These are phyloP conservation scores for Rhododendron griersonianum DNA, from an alignment of 148 eudicot species.

Conservation along the genomic window DNA sequence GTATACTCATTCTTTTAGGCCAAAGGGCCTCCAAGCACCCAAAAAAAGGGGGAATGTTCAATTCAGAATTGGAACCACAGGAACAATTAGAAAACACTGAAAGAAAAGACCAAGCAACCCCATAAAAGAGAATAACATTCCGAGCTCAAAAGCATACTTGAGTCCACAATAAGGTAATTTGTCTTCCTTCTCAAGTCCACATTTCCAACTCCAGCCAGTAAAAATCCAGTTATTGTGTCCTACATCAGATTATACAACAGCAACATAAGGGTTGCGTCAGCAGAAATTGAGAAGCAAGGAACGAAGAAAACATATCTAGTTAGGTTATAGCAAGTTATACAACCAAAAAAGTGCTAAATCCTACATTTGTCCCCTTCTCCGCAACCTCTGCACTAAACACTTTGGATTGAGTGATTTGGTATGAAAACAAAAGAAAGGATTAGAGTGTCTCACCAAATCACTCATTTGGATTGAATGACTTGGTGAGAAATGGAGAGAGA, in stretches of 20 bases:
- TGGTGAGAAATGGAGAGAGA: not conserved
- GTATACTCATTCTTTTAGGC: not conserved
- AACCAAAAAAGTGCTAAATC: not conserved
- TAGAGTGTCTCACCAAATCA: not conserved
- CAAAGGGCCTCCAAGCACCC: not conserved
- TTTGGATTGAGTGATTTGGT: not conserved
- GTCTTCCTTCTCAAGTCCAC: slow-evolving; percentile 96
- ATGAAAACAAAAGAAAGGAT: not conserved
- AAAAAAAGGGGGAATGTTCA: not conserved
- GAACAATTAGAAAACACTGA: not conserved
- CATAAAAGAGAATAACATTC: not conserved
- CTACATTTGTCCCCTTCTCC: not conserved
- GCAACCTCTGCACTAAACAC: not conserved
- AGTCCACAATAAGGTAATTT: slow-evolving; percentile 92
- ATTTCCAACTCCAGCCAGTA: slow-evolving; percentile 95
- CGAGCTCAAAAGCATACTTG: slow-evolving; percentile 49
- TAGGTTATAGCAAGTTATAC: not conserved
- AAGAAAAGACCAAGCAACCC: not conserved
- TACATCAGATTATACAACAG: slow-evolving; percentile 26
- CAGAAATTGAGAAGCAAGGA: not conserved
- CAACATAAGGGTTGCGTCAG: not conserved
- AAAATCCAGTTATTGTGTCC: slow-evolving; percentile 94
- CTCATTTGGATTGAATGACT: not conserved
- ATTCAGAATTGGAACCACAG: not conserved
- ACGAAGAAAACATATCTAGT: not conserved